phyloP scores from a whole-genome alignment of 345 rosid species.

The Carallia pectinifolia region DNA sequence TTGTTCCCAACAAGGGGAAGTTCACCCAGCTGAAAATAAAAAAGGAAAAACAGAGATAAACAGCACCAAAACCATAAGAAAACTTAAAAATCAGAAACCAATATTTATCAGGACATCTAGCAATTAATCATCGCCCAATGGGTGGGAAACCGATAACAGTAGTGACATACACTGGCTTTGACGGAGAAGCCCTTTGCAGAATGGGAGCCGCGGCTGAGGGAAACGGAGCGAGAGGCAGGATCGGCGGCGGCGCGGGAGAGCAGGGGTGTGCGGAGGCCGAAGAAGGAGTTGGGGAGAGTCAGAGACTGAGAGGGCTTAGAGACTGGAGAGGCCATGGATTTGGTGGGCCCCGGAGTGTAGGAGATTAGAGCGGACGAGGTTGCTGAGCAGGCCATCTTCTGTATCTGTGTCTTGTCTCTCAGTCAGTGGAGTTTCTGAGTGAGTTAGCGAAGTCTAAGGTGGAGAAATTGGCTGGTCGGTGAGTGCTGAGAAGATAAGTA shows the following conservation, averaged over 20 bases:
- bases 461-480: slow-evolving; percentile 31
- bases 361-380: slow-evolving; percentile 59
- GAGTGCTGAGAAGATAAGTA: slow-evolving; percentile 10
- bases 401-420: background rate
- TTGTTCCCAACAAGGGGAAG: slow-evolving; percentile 78
- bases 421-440: background rate
- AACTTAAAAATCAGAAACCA: too few species aligned
- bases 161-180: slow-evolving; percentile 54
- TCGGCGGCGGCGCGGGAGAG: slow-evolving; percentile 23
- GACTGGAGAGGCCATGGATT: slow-evolving; percentile 34
- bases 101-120: too few species aligned
- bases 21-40: slow-evolving; percentile 46
- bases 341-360: slow-evolving; percentile 42
- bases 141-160: background rate
- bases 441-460: slow-evolving; percentile 23
- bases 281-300: slow-evolving; percentile 41
- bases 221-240: slow-evolving; percentile 35
- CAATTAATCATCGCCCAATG: too few species aligned
- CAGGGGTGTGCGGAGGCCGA: slow-evolving; percentile 42
- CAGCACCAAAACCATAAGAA: background rate
- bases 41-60: background rate
- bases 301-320: slow-evolving; percentile 40
- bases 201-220: slow-evolving; percentile 35
- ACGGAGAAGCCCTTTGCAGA: slow-evolving; percentile 55
- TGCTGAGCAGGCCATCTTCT: slow-evolving; percentile 68